A percentile compares a stretch with the other conserved stretches of the same genome.
Conservation (phyloP, 129 eudicot genomes). For the Flaveria ramosissima region DNA sequence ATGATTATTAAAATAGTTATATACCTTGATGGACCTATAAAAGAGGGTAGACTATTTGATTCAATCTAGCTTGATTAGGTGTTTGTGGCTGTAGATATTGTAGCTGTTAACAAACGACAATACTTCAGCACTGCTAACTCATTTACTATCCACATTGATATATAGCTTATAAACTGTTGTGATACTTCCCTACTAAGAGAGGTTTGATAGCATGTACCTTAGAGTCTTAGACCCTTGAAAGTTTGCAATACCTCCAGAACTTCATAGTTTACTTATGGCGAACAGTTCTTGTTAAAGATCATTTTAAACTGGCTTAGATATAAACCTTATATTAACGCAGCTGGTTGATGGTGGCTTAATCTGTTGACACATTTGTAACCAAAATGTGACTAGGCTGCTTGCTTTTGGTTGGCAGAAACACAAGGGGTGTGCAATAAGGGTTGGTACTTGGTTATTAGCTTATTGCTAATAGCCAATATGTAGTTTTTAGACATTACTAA, state of each 20-base stretch:
- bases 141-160: neutral
- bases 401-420: slow-evolving; percentile 13
- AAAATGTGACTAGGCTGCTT: slow-evolving; percentile 1
- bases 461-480: neutral
- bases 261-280: too few species aligned
- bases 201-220: neutral
- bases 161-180: slow-evolving; percentile 4
- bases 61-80: too few species aligned
- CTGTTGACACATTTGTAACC: too few species aligned
- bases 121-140: neutral
- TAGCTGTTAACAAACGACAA: neutral
- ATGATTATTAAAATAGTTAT: neutral
- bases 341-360: too few species aligned
- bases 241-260: too few species aligned
- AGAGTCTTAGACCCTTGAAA: too few species aligned
- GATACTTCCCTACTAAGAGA: neutral
- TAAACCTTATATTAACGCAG: too few species aligned
- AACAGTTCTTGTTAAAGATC: too few species aligned
- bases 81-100: neutral
- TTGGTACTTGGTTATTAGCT: neutral
- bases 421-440: neutral
- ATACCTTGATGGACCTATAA: neutral
- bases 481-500: neutral
- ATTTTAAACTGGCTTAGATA: too few species aligned
- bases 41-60: too few species aligned